Conservation (phyloP, 2,329 filamentous ascomycete genomes). For the Aureobasidium leucospermi region DNA sequence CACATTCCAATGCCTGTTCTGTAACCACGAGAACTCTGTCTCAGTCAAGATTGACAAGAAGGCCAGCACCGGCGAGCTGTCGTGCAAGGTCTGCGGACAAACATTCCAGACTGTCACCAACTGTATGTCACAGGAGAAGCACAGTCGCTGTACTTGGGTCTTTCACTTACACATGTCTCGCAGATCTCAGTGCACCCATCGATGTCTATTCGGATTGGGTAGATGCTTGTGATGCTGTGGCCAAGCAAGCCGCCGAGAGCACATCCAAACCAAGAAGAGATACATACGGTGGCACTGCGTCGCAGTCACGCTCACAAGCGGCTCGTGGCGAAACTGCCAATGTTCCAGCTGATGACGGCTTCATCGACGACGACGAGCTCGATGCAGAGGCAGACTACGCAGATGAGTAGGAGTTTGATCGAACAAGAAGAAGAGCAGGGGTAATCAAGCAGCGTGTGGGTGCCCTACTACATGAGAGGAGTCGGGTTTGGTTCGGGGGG, state of each 20-base stretch:
- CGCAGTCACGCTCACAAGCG: slow-evolving; percentile 15
- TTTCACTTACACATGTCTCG: slow-evolving; percentile 16
- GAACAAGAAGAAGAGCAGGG: neutral
- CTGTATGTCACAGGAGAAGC: slow-evolving; percentile 50
- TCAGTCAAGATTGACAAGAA: slow-evolving; percentile 92
- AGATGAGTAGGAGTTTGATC: slow-evolving; percentile 20
- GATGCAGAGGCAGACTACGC: slow-evolving; percentile 28
- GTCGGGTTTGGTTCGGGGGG: neutral
- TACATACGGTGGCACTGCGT: slow-evolving; percentile 10
- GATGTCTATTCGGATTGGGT: slow-evolving; percentile 99
- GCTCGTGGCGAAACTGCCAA: slow-evolving; percentile 20
- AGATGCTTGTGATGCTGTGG: slow-evolving; percentile 76
- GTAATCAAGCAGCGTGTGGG: neutral
- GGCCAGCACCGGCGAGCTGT: slow-evolving; percentile 71
- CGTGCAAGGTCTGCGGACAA: slow-evolving; percentile 90
- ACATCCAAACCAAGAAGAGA: slow-evolving; percentile 15
- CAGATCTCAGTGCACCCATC: slow-evolving; percentile 81
- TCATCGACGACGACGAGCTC: slow-evolving; percentile 30
- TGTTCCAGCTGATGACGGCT: slow-evolving; percentile 26
- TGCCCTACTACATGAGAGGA: too few relatives aligned
- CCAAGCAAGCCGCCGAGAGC: slow-evolving; percentile 44
- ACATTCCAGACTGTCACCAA: slow-evolving; percentile 89
- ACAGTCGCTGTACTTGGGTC: neutral
- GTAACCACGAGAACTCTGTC: slow-evolving; percentile 93
- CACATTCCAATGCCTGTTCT: slow-evolving; percentile 94